Evolutionary conservation across 2,329 filamentous ascomycete genomes (phyloP), one percentile per base, ranked within the genome.

Genomic region (Neoascochyta sp.): DNA sequence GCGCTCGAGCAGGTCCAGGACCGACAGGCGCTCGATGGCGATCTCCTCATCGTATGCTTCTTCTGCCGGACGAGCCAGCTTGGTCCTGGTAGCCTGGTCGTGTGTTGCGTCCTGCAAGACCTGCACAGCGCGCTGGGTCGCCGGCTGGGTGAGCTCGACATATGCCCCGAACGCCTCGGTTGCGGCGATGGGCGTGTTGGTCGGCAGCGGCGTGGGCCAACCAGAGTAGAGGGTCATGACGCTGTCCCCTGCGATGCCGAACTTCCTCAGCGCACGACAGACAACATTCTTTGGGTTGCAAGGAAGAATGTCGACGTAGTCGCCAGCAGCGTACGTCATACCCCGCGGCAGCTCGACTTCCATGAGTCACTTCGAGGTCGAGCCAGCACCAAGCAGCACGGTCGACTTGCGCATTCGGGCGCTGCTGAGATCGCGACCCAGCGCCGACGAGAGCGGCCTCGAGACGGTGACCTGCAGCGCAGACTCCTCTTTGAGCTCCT

Each of bases 251-350:
- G 81, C 73, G 0, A 90, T 63, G 1, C 73, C 65, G 54, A 88
- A 89, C 12, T 73, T 69, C 11, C 65, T 66, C 62, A 87, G 76
- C 0, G 76, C 81, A 7, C 82, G 71, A 4, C 71, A 68, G 3
- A 89, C 74, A 7, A 68, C 77, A 16, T 71, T 63, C 25, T 70
- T 69, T 1, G 78, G 77, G 54, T 90, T 90, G 16, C 85, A 63
- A 0, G 85, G 85, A 1, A 88, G 66, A 3, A 88, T 69, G 0
- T 82, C 81, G 1, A 90, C 71, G 54, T 92, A 90, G 52, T 90
- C 85, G 9, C 85, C 86, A 2, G 81, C 75, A 21, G 74, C 71
- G 61, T 89, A 90, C 0, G 70, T 72, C 68, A 78, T 64, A 5
- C 57, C 63, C 1, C 59, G 60, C 1, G 67, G 67, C 7, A 70